Base-by-base conservation (phyloP, 306 rosid species). In the Herpetospermum pedunculosum region DNA sequence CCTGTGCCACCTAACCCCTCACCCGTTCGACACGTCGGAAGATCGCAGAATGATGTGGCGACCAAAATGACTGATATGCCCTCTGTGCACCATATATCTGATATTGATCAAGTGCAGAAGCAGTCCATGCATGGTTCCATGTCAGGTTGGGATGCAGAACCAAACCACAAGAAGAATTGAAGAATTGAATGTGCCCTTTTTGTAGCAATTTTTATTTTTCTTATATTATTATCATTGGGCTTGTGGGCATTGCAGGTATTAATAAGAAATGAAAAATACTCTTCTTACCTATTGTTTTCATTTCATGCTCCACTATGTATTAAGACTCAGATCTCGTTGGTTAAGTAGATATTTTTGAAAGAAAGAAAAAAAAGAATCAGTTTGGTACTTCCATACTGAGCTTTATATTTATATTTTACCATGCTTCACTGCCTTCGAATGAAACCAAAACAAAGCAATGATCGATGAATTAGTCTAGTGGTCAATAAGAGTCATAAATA, bases 31-130 rank as follows among this genome's bases (percentile, higher is more conserved):
- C 73, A 67, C 4, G 75, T 62, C 18, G 85, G 82, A 60, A 78
- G 71, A 70, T 76, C 77, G 10, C 86, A 78, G 25, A 75, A 54
- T 12, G 74, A 35, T 21, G 70, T 76, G 29, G 80, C 79, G 78
- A 76, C 55, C 83, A 78, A 79, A 78, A 50, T 75, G 41, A 16
- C 82, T 23, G 83, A 74, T 18, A 60, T 74, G 34, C 21, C 83
- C 50, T 77, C 86, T 9, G 67, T 72, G 32, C 82, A 75, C 43
- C 81, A 69, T 18, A 6, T 69, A 38, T 15, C 75, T 16, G 59
- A 62, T 21, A 21, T 76, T 1, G 81, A 73, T 43, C 79, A 64
- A 34, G 34, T 63, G 74, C 85, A 72, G 48, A 72, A 77, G 72
- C 88, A 82, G 49, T 41, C 55, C 47, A 43, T 34, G 12, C 77